Evolutionary conservation across 202 grass and related monocot genomes (phyloP).

Genomic region (Zizania palustris): DNA sequence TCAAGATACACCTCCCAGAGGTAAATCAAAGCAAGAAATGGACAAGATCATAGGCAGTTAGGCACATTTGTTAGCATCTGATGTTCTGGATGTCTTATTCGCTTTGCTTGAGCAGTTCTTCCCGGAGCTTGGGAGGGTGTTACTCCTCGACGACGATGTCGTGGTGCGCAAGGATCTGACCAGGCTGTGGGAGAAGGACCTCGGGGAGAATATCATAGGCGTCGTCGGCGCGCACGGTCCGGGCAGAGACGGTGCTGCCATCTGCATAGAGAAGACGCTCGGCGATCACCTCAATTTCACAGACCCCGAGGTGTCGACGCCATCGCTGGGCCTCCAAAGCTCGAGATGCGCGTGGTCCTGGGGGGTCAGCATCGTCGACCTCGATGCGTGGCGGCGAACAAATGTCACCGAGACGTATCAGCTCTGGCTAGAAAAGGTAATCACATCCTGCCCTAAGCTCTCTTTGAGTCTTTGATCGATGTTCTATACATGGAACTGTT

Average conservation of each 20-base stretch:
- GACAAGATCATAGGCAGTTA: not conserved
- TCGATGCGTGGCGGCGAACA: constrained; percentile 68
- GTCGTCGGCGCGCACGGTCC: constrained; percentile 38
- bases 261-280: constrained; percentile 65
- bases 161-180: constrained; percentile 73
- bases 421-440: constrained; percentile 75
- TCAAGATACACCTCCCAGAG: constrained; percentile 93
- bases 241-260: constrained; percentile 1
- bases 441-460: not conserved
- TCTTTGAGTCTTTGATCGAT: not conserved
- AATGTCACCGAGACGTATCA: constrained; percentile 72
- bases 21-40: constrained; percentile 44
- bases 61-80: not conserved
- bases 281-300: constrained; percentile 82
- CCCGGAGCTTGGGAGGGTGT: constrained; percentile 68
- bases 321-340: constrained; percentile 30
- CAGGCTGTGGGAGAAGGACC: constrained; percentile 67
- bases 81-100: not conserved
- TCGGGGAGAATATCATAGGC: constrained; percentile 71
- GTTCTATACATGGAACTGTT: not conserved
- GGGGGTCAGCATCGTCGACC: constrained; percentile 72
- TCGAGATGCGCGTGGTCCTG: constrained; percentile 74
- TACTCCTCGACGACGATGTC: constrained; percentile 92
- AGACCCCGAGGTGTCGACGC: constrained; percentile 38
- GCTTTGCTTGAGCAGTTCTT: constrained; percentile 63